These are phyloP conservation scores for Phytophthora europaea DNA, from an alignment of 352 stramenopile genomes.

Conservation along the genomic window DNA sequence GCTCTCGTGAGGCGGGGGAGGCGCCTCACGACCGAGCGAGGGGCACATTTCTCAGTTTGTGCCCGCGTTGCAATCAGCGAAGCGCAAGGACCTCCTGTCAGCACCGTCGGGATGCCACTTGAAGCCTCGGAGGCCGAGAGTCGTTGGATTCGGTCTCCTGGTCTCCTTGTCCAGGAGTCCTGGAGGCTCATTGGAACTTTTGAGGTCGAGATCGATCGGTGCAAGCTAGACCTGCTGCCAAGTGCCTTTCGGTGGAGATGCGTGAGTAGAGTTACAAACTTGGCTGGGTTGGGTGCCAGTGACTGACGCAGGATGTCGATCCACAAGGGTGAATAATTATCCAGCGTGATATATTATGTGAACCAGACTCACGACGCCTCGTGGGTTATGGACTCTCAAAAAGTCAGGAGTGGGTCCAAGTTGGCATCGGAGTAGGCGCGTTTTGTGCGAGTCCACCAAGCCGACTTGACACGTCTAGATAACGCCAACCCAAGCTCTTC, in stretches of 20 bases:
- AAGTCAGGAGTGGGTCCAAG: not conserved
- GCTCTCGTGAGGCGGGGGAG: not conserved
- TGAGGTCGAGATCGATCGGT: not conserved
- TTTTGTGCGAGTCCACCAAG: not conserved
- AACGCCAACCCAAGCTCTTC: not conserved
- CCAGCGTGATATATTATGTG: not conserved
- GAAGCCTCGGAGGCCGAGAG: not conserved
- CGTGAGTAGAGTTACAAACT: too few species aligned
- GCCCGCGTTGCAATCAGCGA: not conserved
- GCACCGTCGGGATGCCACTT: conserved; percentile 1
- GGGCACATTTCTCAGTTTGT: conserved; percentile 1
- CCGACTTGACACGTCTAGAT: not conserved
- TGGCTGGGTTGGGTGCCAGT: not conserved
- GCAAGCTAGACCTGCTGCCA: too few species aligned
- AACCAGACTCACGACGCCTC: not conserved
- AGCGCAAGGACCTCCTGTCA: conserved; percentile 3
- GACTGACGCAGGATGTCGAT: not conserved
- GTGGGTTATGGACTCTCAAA: not conserved
- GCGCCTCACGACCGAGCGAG: not conserved
- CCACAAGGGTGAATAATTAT: not conserved
- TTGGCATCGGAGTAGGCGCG: not conserved
- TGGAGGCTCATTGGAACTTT: not conserved
- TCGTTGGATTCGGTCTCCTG: not conserved
- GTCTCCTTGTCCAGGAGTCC: not conserved
- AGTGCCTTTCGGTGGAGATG: too few species aligned